phyloP scores from a whole-genome alignment of 306 rosid species.

The Alnus rubra region DNA sequence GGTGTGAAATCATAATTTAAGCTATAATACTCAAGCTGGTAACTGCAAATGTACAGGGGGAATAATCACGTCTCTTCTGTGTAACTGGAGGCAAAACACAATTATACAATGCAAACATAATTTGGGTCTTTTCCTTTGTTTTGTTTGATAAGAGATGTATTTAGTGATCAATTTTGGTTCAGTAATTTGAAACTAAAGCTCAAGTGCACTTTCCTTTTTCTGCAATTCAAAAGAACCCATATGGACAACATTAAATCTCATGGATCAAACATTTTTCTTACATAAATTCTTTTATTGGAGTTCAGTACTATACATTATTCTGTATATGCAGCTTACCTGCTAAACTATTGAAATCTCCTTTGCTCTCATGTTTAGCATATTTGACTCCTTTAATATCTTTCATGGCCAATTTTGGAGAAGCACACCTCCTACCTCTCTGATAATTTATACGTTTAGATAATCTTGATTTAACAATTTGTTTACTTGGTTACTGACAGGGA shows the following conservation, averaged over 20 bases:
- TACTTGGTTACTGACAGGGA: conserved; percentile 55
- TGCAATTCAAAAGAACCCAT: conserved; percentile 13
- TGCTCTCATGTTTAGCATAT: background rate
- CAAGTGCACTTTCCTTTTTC: background rate
- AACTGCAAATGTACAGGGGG: conserved; percentile 12
- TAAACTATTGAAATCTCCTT: conserved; percentile 1
- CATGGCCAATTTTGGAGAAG: background rate
- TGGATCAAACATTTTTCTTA: conserved; percentile 15
- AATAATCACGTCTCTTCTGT: conserved; percentile 7
- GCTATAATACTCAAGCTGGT: conserved; percentile 9
- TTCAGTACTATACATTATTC: background rate
- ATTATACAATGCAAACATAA: conserved; percentile 10
- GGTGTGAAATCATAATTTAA: conserved; percentile 46
- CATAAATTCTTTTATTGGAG: conserved; percentile 15
- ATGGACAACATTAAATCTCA: conserved; percentile 8
- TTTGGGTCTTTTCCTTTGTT: background rate
- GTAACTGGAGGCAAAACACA: conserved; percentile 9
- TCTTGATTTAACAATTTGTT: conserved; percentile 2
- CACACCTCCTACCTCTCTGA: background rate
- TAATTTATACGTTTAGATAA: background rate
- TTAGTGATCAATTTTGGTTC: background rate
- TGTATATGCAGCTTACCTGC: background rate
- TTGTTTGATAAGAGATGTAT: conserved; percentile 3
- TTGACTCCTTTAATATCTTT: background rate
- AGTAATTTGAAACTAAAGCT: background rate